Evolutionary conservation across 2,329 filamentous ascomycete species (phyloP), one percentile per base, ranked within the genome.

Genomic region (Dothideomycetes sp.): DNA sequence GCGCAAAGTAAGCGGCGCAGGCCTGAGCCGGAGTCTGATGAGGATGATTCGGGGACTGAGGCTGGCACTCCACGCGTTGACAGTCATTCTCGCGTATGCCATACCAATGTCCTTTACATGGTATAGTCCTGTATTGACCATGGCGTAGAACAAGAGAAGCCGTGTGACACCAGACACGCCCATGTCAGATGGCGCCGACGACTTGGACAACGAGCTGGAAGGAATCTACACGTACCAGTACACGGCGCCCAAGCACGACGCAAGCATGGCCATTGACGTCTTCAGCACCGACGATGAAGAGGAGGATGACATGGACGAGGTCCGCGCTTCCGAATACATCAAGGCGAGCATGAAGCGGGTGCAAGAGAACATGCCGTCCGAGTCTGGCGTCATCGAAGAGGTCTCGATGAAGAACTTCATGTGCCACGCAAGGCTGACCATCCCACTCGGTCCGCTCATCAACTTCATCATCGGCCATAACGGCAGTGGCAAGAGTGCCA

Each of bases 401-500:
- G 82, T 96, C 40, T 82, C 79, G 29, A 93, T 87, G 58, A 75
- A 78, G 51, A 95, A 95, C 58, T 96, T 96, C 62, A 96, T 96
- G 91, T 96, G 89, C 54, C 91, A 98, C 58, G 70, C 78, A 33
- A 79, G 81, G 40, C 72, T 96, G 14, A 77, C 81, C 32, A 83
- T 94, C 44, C 75, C 82, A 41, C 70, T 98, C n/a, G 91, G 91
- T 0, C 91, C 91, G 0, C 68, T 95, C 29, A 93, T 98, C 60
- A 98, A 98, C 61, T 98, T 98, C 62, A 88, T 98, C 45, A 88
- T 95, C 40, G 91, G 91, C 12, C 87, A 94, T 59, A 98, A 98
- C 56, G 91, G 91, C 22, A 96, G 89, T 56, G 91, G 91, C 27
- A 98, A 98, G 66, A 98, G 91, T 58, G 91, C 91, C 3, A 82